Base-by-base conservation (phyloP, 2,329 filamentous ascomycete genomes). In the Akanthomyces muscarius region DNA sequence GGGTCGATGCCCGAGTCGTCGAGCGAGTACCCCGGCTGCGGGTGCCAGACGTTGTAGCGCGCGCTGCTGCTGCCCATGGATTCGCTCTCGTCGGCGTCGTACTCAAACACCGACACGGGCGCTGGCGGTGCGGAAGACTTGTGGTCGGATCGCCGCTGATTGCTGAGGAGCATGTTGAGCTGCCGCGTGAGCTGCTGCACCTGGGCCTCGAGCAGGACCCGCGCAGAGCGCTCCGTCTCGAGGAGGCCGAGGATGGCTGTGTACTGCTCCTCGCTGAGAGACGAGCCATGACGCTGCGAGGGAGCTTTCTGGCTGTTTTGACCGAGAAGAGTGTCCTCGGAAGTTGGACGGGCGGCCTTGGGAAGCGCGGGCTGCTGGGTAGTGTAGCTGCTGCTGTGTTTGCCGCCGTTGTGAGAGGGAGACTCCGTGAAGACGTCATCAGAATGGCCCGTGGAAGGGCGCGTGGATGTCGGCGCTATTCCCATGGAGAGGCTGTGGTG, bases 221-320 rank as follows among this genome's bases (percentile, higher is more conserved):
- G 79, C 5, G 83, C 82, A 0, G 78, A 78, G 30, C 85, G 83
- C 70, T 89, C 86, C 1, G 78, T 77, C 63, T 86, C 78, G 30
- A 88, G 76, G 62, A 87, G 76, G 18, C 79, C 76, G 33, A 81
- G 71, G 18, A 88, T 75, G 2, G 76, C 78, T 7, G 76, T 76
- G 65, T 83, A 83, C 56, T 84, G 79, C 55, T 84, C 80, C 18
- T 73, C 69, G 2, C 76, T 76, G 25, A 79, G 73, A 1, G 71
- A 64, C 8, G 70, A 72, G 7, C 68, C 61, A 3, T 66, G 67
- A 14, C 76, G 74, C 42, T 71, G 74, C 4, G 74, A 68, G 5
- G 81, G 63, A 4, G 25, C 13, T 10, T 33, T 38, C 33, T 62
- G 50, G 47, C 33, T 42, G 47, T 44, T 41, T 6, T 36, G 36